phyloP scores from a whole-genome alignment of 306 rosid genomes.

The Rosa lucieae region DNA sequence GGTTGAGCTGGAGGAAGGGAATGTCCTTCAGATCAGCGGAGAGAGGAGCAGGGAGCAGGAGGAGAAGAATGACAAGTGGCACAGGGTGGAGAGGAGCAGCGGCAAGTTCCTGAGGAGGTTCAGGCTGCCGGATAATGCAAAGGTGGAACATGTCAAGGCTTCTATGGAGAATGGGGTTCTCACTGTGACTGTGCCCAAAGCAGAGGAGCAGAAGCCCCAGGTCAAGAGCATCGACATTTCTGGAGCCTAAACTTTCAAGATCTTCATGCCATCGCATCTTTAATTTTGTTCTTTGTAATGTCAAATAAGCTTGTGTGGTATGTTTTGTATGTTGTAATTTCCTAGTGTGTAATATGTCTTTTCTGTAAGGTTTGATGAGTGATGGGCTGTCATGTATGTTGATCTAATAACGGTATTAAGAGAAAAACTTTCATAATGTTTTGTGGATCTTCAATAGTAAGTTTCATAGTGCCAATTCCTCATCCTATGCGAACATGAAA shows the following conservation, averaged over 20 bases:
- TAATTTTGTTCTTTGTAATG: background rate
- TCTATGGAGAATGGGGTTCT: conserved; percentile 36
- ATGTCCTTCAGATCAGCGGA: conserved; percentile 33
- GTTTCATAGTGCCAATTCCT: background rate
- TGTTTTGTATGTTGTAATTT: background rate
- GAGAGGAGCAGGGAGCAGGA: conserved; percentile 37
- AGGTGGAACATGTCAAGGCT: conserved; percentile 25
- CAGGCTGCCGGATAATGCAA: conserved; percentile 37
- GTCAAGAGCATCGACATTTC: conserved; percentile 36
- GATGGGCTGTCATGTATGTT: background rate
- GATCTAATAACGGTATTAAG: background rate
- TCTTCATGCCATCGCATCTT: background rate
- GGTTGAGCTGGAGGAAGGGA: conserved; percentile 37
- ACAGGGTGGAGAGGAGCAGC: conserved; percentile 32
- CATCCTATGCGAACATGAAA: background rate
- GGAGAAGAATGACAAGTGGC: conserved; percentile 44
- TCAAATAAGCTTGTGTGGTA: background rate
- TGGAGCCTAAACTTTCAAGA: conserved; percentile 11
- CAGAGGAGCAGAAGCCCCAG: conserved; percentile 20
- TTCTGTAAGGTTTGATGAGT: background rate
- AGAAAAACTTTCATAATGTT: background rate
- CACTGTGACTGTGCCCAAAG: conserved; percentile 31
- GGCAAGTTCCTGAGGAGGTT: conserved; percentile 40
- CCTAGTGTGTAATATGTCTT: background rate
- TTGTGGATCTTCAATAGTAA: background rate